Conservation (phyloP, 2,329 filamentous ascomycete species). For the Aspergillaceae sp. region DNA sequence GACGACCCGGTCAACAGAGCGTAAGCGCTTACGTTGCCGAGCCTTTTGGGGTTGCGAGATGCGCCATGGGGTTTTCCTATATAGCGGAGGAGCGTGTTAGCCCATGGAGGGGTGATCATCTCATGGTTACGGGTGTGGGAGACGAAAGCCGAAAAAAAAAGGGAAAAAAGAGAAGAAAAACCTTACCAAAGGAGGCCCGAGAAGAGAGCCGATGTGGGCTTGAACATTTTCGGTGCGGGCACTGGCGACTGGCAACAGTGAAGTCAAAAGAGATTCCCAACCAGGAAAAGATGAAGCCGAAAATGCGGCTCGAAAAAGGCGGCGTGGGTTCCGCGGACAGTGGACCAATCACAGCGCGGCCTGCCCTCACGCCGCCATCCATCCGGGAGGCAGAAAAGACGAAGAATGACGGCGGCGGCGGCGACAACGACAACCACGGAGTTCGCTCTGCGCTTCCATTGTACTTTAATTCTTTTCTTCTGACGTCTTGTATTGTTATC, state of each 20-base stretch:
- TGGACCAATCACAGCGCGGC: conserved; percentile 12
- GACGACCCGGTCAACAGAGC: conserved; percentile 79
- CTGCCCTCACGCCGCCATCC: conserved; percentile 8
- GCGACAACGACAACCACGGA: no score
- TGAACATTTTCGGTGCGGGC: conserved; percentile 57
- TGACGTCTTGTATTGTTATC: background rate
- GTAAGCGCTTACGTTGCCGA: conserved; percentile 72
- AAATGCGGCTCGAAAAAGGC: conserved; percentile 12
- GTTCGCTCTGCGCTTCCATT: no score
- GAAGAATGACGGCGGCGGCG: background rate
- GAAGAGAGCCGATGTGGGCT: conserved; percentile 65
- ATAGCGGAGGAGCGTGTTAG: no score
- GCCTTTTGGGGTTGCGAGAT: conserved; percentile 86
- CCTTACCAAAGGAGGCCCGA: conserved; percentile 73
- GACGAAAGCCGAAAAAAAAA: background rate
- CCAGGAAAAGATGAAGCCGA: background rate
- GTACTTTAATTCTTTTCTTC: background rate
- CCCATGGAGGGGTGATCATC: no score
- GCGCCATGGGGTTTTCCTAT: conserved; percentile 92
- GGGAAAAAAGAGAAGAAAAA: no score
- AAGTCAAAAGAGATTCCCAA: no score
- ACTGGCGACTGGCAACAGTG: background rate
- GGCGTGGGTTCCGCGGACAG: conserved; percentile 5
- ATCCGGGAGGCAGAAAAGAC: conserved; percentile 1
- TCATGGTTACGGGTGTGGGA: background rate